Base-by-base conservation (phyloP, 2,329 filamentous ascomycete genomes). In the Penicillium brevicompactum region DNA sequence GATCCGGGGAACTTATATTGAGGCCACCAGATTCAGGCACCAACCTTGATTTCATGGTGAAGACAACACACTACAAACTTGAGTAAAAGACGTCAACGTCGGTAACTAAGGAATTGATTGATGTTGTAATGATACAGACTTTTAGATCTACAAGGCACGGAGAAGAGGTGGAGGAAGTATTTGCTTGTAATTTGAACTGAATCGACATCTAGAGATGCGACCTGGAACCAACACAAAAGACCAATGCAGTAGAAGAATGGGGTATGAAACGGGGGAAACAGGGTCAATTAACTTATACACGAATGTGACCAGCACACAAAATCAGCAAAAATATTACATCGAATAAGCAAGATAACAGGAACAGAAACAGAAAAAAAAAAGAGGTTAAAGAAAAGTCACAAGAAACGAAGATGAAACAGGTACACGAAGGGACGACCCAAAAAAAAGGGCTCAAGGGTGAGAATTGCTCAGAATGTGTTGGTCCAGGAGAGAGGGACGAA, bases 301-400 rank as follows among this genome's bases (percentile, higher is more conserved):
- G 58, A 64, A 69, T 72, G 71, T 74, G 73, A 59, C 73, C 73
- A 73, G 73, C 73, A 76, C 73, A 73, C 57, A 57, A 46, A 24
- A 49, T 13, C 42, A 44, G 44, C 44, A 65, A 63, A 59, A 51
- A 65, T 67, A 70, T 72, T 72, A 72, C 67, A 72, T 70, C 57
- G 55, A 68, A 68, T 66, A 68, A 46, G 37, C 66, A 64, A 60
- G 34, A 59, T 51, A 56, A 58, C 27, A 55, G 64, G 51, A 65
- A 61, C 56, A 62, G 67, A 59, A 64, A 37, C 44, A 53, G 24
- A 51, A 55, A 31, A 55, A 54, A 55, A 58, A 37, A 38, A 53
- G 53, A 47, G n/a, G 7, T 24, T 57, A 57, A 54, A 54, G 24
- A 50, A 61, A 62, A 59, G 40, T 57, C 58, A 58, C 57, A 58